A percentile compares a stretch with the other conserved stretches of the same genome.
These are phyloP conservation scores for Vitis hybrid DNA, from an alignment of 177 flowering plant genomes.

Conservation along the genomic window DNA sequence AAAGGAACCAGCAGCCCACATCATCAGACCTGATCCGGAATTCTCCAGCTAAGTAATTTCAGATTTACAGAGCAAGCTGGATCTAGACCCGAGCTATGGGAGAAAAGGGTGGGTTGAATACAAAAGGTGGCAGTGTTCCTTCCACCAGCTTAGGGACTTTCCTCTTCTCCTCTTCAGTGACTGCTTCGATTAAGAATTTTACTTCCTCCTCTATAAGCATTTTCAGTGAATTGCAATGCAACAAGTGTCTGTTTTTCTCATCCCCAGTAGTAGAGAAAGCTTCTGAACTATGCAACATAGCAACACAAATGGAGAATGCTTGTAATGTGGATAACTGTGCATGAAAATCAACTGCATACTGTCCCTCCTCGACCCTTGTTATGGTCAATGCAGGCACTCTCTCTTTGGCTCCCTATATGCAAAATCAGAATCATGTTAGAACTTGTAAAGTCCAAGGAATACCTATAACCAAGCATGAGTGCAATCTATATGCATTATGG, in stretches of 20 bases:
- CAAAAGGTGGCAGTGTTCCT: constrained; percentile 44
- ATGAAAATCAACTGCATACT: constrained; percentile 81
- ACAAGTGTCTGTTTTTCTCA: constrained; percentile 28
- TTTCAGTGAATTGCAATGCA: constrained; percentile 56
- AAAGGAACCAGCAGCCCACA: neutral
- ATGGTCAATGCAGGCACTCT: constrained; percentile 62
- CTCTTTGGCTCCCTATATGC: constrained; percentile 67
- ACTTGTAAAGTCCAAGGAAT: neutral
- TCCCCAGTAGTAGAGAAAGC: constrained; percentile 29
- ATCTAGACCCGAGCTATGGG: constrained; percentile 69
- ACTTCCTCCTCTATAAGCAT: constrained; percentile 65
- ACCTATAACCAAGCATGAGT: neutral
- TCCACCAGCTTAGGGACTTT: constrained; percentile 34
- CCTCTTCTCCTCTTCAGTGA: constrained; percentile 53
- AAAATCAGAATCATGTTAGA: neutral
- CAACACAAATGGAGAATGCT: constrained; percentile 88
- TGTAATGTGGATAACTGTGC: constrained; percentile 77
- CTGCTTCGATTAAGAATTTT: constrained; percentile 49
- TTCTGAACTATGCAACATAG: constrained; percentile 67
- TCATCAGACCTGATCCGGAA: neutral
- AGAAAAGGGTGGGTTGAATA: constrained; percentile 76
- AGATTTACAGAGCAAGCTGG: neutral
- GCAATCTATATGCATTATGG: too few species aligned
- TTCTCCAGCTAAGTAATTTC: neutral
- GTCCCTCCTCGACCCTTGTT: constrained; percentile 42